These are phyloP conservation scores for Sistotremastrum niveocremeum DNA, from an alignment of 768 basidiomycete species.

Conservation along the genomic window DNA sequence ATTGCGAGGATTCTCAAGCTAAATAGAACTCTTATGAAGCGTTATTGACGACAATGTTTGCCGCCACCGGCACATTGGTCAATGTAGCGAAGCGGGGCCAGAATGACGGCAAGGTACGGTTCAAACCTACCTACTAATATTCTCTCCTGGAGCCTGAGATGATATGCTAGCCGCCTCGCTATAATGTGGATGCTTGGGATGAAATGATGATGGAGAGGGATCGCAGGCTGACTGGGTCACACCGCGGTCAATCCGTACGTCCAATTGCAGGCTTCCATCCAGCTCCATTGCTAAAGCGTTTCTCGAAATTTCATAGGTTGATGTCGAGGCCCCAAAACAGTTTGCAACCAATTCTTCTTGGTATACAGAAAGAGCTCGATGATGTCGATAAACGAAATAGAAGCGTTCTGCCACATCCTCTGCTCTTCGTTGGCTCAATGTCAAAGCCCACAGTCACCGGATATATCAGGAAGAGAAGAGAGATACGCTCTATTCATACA, in stretches of 20 bases:
- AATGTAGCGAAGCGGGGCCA: conserved; percentile 65
- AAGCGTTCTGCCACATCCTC: too few relatives aligned
- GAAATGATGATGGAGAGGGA: conserved; percentile 95
- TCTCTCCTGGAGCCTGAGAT: conserved; percentile 1
- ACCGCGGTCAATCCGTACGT: conserved; percentile 76
- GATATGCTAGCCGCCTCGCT: conserved; percentile 58
- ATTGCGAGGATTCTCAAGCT: conserved; percentile 4
- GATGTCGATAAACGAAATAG: too few relatives aligned
- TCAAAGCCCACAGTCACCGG: too few relatives aligned
- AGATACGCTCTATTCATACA: too few relatives aligned
- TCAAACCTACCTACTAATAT: conserved; percentile 1
- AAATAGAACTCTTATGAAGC: conserved; percentile 27
- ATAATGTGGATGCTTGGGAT: conserved; percentile 82
- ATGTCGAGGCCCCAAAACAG: too few relatives aligned
- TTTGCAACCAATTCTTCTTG: too few relatives aligned
- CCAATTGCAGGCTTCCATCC: neutral
- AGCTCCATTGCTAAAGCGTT: too few relatives aligned
- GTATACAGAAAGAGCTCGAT: too few relatives aligned
- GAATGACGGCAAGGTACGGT: conserved; percentile 78
- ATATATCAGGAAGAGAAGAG: too few relatives aligned
- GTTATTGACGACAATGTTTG: conserved; percentile 80
- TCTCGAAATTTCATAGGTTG: too few relatives aligned
- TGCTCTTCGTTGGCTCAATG: too few relatives aligned
- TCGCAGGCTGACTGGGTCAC: conserved; percentile 72
- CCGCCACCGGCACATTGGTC: conserved; percentile 77